phyloP scores from a whole-genome alignment of 1,139 yeast species.

The Geotrichum fermentans region DNA sequence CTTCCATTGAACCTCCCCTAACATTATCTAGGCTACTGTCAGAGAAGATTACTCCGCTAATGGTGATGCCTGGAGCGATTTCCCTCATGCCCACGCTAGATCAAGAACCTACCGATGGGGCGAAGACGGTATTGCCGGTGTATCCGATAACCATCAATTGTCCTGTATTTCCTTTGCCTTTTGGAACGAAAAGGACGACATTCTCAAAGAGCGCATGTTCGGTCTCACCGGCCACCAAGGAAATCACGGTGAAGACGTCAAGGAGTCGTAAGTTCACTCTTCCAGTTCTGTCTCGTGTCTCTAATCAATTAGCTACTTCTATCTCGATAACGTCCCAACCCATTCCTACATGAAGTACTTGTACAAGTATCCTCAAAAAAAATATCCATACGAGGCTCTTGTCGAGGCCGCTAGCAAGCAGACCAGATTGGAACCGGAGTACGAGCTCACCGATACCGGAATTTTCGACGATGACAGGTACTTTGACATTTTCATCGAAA shows the following conservation, averaged over 20 bases:
- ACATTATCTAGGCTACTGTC: slow-evolving; percentile 56
- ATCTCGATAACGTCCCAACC: slow-evolving; percentile 86
- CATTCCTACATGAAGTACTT: slow-evolving; percentile 91
- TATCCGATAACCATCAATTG: slow-evolving; percentile 77
- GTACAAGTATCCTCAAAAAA: slow-evolving; percentile 84
- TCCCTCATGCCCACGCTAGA: slow-evolving; percentile 82
- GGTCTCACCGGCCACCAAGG: slow-evolving; percentile 93
- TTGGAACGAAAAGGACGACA: slow-evolving; percentile 88
- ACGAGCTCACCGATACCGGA: slow-evolving; percentile 70
- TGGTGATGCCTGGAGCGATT: slow-evolving; percentile 92
- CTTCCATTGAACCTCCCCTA: background rate
- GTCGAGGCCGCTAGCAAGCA: slow-evolving; percentile 65
- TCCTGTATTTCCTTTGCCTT: slow-evolving; percentile 74
- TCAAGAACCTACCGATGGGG: slow-evolving; percentile 92
- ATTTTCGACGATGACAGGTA: slow-evolving; percentile 74
- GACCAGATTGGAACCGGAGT: slow-evolving; percentile 61
- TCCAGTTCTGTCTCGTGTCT: background rate
- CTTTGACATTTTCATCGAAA: slow-evolving; percentile 85
- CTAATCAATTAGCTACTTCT: slow-evolving; percentile 46
- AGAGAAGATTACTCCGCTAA: slow-evolving; percentile 80
- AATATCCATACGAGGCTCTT: slow-evolving; percentile 77
- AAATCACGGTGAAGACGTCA: slow-evolving; percentile 94
- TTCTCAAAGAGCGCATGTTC: slow-evolving; percentile 80
- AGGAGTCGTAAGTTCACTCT: slow-evolving; percentile 47
- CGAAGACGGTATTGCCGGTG: slow-evolving; percentile 93